phyloP scores from a whole-genome alignment of 2,329 filamentous ascomycete genomes.

The Davidsoniella australis region DNA sequence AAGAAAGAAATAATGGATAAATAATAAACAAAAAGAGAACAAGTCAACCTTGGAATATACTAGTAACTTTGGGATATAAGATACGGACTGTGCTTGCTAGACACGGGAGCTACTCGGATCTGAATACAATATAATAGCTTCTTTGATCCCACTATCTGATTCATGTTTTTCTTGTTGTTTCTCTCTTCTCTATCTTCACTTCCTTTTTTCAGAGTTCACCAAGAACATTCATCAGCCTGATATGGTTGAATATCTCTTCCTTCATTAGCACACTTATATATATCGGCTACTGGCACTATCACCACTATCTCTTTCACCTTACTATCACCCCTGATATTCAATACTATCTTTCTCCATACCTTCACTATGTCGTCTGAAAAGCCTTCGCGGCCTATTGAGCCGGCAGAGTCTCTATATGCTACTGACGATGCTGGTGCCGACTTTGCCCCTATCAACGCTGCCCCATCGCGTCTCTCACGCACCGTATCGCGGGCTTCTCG shows the following conservation, averaged over 20 bases:
- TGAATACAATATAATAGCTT: too few relatives aligned
- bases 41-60: too few relatives aligned
- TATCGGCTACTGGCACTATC: too few relatives aligned
- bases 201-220: too few relatives aligned
- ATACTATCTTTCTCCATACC: not conserved
- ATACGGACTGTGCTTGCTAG: too few relatives aligned
- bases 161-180: too few relatives aligned
- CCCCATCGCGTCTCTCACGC: slow-evolving; percentile 5
- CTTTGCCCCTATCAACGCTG: slow-evolving; percentile 7
- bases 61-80: too few relatives aligned
- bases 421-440: slow-evolving; percentile 1
- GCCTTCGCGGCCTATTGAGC: not conserved
- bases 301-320: not conserved
- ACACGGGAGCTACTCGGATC: too few relatives aligned
- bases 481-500: slow-evolving; percentile 15
- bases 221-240: too few relatives aligned
- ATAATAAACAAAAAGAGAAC: not conserved
- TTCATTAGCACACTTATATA: too few relatives aligned
- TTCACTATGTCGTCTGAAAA: not conserved
- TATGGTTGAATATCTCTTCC: too few relatives aligned
- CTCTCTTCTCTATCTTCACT: not conserved
- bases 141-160: too few relatives aligned
- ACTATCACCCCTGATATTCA: not conserved
- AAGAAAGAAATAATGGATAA: not conserved
- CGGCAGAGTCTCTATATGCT: not conserved